Evolutionary conservation across 495 filamentous ascomycete genomes (phyloP), one percentile per base, ranked within the genome.

Genomic region (Lasiosphaeria ovina): DNA sequence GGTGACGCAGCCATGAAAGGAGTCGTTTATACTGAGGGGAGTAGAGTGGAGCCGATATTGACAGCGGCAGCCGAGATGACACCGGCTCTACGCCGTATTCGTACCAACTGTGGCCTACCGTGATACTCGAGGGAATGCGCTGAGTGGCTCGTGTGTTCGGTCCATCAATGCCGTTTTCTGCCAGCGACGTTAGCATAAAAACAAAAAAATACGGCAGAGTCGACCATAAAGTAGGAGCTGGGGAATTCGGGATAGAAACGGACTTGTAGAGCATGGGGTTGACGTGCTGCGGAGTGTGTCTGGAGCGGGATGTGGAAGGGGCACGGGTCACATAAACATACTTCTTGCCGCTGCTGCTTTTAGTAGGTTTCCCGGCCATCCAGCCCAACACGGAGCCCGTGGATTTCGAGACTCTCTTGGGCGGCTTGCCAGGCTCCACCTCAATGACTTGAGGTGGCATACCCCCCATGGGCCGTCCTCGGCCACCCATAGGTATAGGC

Each of bases 291-390:
- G 35, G 12, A 11, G 24, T 47, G 32, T 58, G 52, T 49, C 55
- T 60, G 31, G 50, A 55, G 45, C 35, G 45, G 54, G 54, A 51
- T 14, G 42, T 54, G 35, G 40, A 61, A 33, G 54, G 40, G 35
- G 45, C 36, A 53, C 54, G 5, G 52, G 42, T 57, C 40, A 69
- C 68, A 38, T 61, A 71, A 49, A 69, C 72, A 47, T 63, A 74
- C 72, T 73, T 74, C 60, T 73, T 74, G 51, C 65, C 24, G 24
- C 24, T 55, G 44, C 64, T 72, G 61, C 57, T 63, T 57, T 66
- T 74, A 45, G 59, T 74, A 17, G 69, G 35, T 34, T 65, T 55
- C 34, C 67, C 74, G 24, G 70, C 67, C 67, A 80, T 70, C 69
- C 74, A 80, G 9, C 66, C 69, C 16, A 77, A 66, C 53, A 80